Conservation (phyloP, 1,139 yeast species). For the Candida sanyaensis region DNA sequence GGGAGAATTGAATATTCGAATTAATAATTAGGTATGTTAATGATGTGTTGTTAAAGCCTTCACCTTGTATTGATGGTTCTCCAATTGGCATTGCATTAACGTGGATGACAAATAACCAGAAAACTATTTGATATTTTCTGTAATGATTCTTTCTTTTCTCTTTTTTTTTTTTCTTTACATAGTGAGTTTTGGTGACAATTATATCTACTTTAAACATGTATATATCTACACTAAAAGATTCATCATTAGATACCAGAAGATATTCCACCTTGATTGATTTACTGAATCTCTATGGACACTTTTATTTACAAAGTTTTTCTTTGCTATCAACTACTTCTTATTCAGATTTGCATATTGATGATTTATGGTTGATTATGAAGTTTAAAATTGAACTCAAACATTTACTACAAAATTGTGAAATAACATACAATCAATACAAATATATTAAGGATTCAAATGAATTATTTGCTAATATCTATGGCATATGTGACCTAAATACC, state of each 20-base stretch:
- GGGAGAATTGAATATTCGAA: conserved; percentile 15
- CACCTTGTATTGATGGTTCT: neutral
- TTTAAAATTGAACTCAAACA: conserved; percentile 17
- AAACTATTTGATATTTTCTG: no score
- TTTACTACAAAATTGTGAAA: conserved; percentile 6
- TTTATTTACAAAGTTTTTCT: neutral
- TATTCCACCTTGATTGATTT: neutral
- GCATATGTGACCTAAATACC: neutral
- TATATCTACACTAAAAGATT: neutral
- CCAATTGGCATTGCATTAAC: neutral
- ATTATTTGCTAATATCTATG: neutral
- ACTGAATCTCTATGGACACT: neutral
- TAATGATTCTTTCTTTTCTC: neutral
- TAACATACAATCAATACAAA: conserved; percentile 13
- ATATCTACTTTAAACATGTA: neutral
- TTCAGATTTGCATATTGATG: neutral
- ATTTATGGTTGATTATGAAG: conserved; percentile 7
- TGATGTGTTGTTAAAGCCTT: conserved; percentile 12
- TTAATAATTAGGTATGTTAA: conserved; percentile 19
- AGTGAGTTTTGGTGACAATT: neutral
- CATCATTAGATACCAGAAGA: neutral
- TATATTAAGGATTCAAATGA: neutral
- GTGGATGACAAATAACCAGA: no score
- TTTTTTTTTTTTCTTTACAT: no score
- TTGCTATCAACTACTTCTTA: neutral